Percentiles rank a stretch among this genome's conserved stretches.
phyloP scores from a whole-genome alignment of 768 basidiomycete genomes.

The Boletus rufocinnamomeus region DNA sequence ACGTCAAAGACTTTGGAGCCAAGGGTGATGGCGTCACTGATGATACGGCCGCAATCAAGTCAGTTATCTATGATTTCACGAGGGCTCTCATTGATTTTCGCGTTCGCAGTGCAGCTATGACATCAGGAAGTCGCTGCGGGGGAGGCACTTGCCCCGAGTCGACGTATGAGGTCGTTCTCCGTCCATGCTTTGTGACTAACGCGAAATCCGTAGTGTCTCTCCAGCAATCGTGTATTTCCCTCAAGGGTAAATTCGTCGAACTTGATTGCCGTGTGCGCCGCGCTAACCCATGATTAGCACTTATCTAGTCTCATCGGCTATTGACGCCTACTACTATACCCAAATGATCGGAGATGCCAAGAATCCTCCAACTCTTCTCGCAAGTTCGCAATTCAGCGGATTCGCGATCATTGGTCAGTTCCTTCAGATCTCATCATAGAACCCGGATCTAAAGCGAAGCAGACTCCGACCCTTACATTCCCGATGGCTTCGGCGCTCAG shows the following conservation, averaged over 20 bases:
- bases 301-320: constrained; percentile 65
- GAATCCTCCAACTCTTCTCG: constrained; percentile 65
- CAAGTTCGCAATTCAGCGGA: constrained; percentile 58
- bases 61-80: background rate
- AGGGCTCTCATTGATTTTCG: constrained; percentile 5
- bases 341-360: constrained; percentile 76
- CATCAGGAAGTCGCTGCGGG: constrained; percentile 62
- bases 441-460: background rate
- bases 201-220: constrained; percentile 29
- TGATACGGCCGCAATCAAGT: constrained; percentile 79
- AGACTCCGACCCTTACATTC: constrained; percentile 77
- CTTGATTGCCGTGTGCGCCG: background rate
- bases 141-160: constrained; percentile 49
- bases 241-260: constrained; percentile 45
- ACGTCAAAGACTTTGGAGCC: constrained; percentile 65
- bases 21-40: constrained; percentile 67
- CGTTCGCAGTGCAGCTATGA: constrained; percentile 57
- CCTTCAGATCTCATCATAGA: background rate
- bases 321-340: constrained; percentile 74
- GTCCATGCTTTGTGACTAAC: background rate
- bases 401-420: constrained; percentile 71
- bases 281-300: constrained; percentile 42
- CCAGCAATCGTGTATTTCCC: constrained; percentile 81
- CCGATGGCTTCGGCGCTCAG: constrained; percentile 42
- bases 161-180: constrained; percentile 36